Evolutionary conservation across 805 yeast genomes (phyloP), one percentile per base, ranked within the genome.

Genomic region (Saccharomycopsis olivae): DNA sequence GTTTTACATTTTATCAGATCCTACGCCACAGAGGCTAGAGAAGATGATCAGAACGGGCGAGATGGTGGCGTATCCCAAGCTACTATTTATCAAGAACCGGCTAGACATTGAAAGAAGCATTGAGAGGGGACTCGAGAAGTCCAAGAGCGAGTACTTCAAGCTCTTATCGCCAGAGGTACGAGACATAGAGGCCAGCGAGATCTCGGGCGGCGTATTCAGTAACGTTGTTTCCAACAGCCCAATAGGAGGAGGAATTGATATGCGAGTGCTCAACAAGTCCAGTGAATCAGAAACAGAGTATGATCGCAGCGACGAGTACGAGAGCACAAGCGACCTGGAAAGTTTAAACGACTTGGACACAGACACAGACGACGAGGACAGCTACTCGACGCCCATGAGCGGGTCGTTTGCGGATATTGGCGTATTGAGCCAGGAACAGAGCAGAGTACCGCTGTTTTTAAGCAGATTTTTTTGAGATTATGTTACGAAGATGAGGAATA

Each of bases 1-100:
- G 47, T 65, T 64, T 60, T 66, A 75, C 51, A 75, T 82, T 34
- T 59, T 82, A 40, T 66, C 75, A 46, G 89, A 82, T 51, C 92
- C 94, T 2, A 65, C 70, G 2, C 75, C 69, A 47, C 71, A 71
- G 29, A 64, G 73, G 45, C 58, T 82, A 47, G 71, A 54, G 3
- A 62, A 61, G 34, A 69, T 77, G 69, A 69, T 82, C 23, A 51
- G 57, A 23, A 73, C 71, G 41, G 92, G 92, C 8, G 79, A 79
- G 55, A 56, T 64, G 23, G 70, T 78, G 13, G 71, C 82, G 37
- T 82, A 64, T 52, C 92, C 92, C 2, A 71, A 77, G 46, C 47
- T 82, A 13, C 52, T 73, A 15, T 82, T 81, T 53, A 73, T 82
- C 24, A 70, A 68, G 23, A 79, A 81, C 53, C 64, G 88, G 39